phyloP scores from a whole-genome alignment of 192 early-diverging fungal genomes.

The Coemansia sp. region DNA sequence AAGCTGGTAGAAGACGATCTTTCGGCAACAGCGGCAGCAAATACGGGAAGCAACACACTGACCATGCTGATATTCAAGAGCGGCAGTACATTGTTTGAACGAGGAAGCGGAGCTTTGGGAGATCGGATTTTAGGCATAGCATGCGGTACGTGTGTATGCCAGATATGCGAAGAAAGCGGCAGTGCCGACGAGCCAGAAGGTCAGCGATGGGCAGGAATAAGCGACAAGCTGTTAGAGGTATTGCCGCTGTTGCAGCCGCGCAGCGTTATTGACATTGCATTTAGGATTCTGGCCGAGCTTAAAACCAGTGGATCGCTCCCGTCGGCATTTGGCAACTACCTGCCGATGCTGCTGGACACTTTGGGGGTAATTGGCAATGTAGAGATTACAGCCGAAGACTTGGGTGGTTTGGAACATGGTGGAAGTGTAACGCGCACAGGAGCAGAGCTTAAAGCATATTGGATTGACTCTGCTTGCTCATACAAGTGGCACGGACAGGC shows the following conservation, averaged over 20 bases:
- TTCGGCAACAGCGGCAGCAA: background rate
- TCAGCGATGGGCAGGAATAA: slow-evolving; percentile 17
- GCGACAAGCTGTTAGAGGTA: slow-evolving; percentile 30
- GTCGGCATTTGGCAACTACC: slow-evolving; percentile 6
- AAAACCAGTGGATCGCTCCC: slow-evolving; percentile 34
- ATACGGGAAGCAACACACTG: background rate
- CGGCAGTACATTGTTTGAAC: slow-evolving; percentile 27
- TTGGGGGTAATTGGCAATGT: slow-evolving; percentile 36
- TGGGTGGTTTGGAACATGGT: background rate
- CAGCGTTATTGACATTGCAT: slow-evolving; percentile 33
- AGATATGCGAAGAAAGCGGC: slow-evolving; percentile 35
- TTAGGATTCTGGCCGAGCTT: slow-evolving; percentile 43
- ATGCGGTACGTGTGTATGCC: slow-evolving; percentile 30
- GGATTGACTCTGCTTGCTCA: slow-evolving; percentile 43
- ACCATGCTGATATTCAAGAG: slow-evolving; percentile 21
- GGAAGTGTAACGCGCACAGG: slow-evolving; percentile 32
- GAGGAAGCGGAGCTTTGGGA: slow-evolving; percentile 8
- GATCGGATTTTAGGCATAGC: slow-evolving; percentile 8
- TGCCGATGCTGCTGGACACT: slow-evolving; percentile 46
- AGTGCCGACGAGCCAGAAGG: background rate
- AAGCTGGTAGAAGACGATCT: slow-evolving; percentile 29
- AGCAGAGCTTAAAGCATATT: slow-evolving; percentile 32
- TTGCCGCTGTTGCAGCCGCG: slow-evolving; percentile 31
- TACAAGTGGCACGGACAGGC: slow-evolving; percentile 38
- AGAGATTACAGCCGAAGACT: slow-evolving; percentile 20